Base-by-base conservation (phyloP, 805 yeast genomes). In the Suhomyces canberraensis region DNA sequence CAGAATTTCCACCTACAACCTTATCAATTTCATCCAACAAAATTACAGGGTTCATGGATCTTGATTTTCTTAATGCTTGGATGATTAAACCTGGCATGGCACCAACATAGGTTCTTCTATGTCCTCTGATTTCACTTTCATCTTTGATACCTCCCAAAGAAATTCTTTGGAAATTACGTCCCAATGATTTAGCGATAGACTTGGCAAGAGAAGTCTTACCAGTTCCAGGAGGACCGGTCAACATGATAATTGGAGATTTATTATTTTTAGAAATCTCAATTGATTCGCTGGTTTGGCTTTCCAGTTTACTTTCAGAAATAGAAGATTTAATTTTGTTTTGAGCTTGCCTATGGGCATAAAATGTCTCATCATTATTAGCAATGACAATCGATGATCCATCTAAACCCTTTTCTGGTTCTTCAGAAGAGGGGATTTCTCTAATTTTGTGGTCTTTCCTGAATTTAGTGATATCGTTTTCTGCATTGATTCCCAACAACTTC, bases 191-290 rank as follows among this genome's bases (percentile, higher is more conserved):
- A 1, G 96, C 95, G 32, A 88, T 77, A 0, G 95, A 84, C 51
- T 79, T 79, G 4, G 95, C 95, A 39, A 88, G 66, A 1, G 93
- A 82, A 0, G 96, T 88, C 57, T 88, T 88, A 19, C 96, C 96
- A 11, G 87, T 93, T 25, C 96, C 96, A 0, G 96, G 96, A 8
- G 96, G 96, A 0, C 96, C 96, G 4, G 86, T 87, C 39, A 88
- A 71, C 58, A 88, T 68, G 28, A 88, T 59, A 29, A 88, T 87
- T 5, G 96, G 96, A 1, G 95, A 76, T 51, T 66, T 71, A 44
- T 66, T 66, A 36, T 56, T 52, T 29, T 56, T 61, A 1, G 64
- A 52, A 11, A 61, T 58, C 26, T 42, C 38, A 19, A 55, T 40
- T 3, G 48, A 39, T 26, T 35, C 34, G 18, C 32, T 21, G n/a